A percentile compares a stretch with the other conserved stretches of the same genome.
Conservation (phyloP, 495 filamentous ascomycete species). For the Penicillium taxi region DNA sequence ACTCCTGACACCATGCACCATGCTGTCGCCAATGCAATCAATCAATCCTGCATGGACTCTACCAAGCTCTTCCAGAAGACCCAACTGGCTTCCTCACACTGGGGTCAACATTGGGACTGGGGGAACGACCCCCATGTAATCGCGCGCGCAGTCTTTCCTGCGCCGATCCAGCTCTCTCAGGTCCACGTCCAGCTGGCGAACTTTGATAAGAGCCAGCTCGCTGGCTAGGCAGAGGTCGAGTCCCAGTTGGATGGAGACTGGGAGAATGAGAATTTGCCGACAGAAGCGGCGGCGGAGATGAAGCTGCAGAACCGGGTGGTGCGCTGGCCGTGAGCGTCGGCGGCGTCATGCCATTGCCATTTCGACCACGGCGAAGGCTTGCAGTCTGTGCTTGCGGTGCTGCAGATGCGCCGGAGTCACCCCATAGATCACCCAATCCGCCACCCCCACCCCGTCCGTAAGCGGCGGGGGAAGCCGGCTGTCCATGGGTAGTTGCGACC, state of each 20-base stretch:
- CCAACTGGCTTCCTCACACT: constrained; percentile 33
- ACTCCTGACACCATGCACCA: constrained; percentile 23
- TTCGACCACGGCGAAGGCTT: constrained; percentile 47
- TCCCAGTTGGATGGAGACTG: constrained; percentile 32
- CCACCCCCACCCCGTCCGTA: constrained; percentile 32
- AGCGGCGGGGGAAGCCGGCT: constrained; percentile 25
- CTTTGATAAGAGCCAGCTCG: constrained; percentile 64
- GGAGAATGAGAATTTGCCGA: constrained; percentile 12
- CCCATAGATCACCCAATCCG: constrained; percentile 78
- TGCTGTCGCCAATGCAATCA: constrained; percentile 17
- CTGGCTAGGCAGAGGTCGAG: constrained; percentile 61
- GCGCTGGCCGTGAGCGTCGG: constrained; percentile 15
- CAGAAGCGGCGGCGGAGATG: constrained; percentile 10
- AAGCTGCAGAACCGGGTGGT: constrained; percentile 13
- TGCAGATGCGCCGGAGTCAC: constrained; percentile 45
- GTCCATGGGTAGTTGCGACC: constrained; percentile 45
- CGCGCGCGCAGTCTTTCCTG: constrained; percentile 62
- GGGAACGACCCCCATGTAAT: constrained; percentile 48
- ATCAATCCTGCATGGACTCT: constrained; percentile 3
- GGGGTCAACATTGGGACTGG: constrained; percentile 32
- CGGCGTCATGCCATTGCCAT: constrained; percentile 10
- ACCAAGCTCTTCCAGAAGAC: constrained; percentile 12
- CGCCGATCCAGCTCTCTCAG: constrained; percentile 43
- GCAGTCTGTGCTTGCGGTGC: constrained; percentile 42
- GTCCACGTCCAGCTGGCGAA: constrained; percentile 29